These are phyloP conservation scores for Dissophora globulifera DNA, from an alignment of 192 early-diverging fungal species.

Conservation along the genomic window DNA sequence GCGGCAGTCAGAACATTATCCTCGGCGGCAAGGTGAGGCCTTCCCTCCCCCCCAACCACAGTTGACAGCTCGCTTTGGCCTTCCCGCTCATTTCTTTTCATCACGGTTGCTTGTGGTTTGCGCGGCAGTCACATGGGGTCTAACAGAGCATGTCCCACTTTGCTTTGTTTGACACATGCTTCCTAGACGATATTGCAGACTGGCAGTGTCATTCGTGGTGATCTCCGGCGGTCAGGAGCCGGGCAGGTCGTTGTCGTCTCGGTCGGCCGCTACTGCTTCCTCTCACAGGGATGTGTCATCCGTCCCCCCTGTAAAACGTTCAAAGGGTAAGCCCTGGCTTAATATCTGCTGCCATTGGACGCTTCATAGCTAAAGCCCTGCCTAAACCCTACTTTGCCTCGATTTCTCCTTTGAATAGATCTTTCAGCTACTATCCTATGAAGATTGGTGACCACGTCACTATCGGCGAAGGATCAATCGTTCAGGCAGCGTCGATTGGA, in stretches of 20 bases:
- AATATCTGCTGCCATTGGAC: neutral
- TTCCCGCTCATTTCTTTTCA: no score
- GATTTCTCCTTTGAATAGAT: no score
- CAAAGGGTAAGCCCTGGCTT: constrained; percentile 68
- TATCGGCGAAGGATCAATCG: constrained; percentile 87
- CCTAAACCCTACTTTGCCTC: no score
- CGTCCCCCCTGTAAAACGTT: constrained; percentile 96
- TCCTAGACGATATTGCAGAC: constrained; percentile 90
- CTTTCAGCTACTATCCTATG: constrained; percentile 97
- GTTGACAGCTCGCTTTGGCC: no score
- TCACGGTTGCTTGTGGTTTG: no score
- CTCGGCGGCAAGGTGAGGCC: constrained; percentile 91
- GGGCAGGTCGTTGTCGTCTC: constrained; percentile 90
- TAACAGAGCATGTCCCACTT: no score
- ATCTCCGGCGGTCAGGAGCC: constrained; percentile 87
- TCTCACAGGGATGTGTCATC: constrained; percentile 80
- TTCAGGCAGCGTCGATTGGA: constrained; percentile 94
- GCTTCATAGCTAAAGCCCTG: no score
- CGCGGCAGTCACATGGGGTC: no score
- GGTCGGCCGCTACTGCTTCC: constrained; percentile 90
- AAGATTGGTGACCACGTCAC: constrained; percentile 95
- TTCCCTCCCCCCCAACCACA: no score
- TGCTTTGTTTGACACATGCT: neutral
- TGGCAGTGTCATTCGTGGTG: constrained; percentile 92
- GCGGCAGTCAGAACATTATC: constrained; percentile 95